Conservation (phyloP, 2,329 filamentous ascomycete species). For the Colletotrichum navitas region DNA sequence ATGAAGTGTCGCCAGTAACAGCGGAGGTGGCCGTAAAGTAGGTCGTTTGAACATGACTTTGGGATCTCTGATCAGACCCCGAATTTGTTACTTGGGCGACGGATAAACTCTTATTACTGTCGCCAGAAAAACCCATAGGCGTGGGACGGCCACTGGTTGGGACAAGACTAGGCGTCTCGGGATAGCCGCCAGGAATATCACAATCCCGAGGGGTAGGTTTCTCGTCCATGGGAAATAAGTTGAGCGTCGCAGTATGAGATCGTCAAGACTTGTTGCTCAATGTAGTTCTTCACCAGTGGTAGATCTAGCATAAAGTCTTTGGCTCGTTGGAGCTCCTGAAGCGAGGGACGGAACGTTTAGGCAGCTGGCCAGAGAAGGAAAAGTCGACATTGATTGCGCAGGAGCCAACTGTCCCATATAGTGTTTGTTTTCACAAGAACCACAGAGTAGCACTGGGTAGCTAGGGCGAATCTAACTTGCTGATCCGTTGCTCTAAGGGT, state of each 20-base stretch:
- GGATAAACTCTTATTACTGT: neutral
- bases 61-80: neutral
- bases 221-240: slow-evolving; percentile 45
- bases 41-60: neutral
- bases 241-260: neutral
- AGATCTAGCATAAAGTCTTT: neutral
- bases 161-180: slow-evolving; percentile 47
- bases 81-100: neutral
- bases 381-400: neutral
- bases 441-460: neutral
- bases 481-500: neutral
- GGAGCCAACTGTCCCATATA: neutral
- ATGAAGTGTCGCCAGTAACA: slow-evolving; percentile 8
- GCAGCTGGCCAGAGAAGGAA: neutral
- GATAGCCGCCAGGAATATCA: slow-evolving; percentile 51
- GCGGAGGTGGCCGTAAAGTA: slow-evolving; percentile 4
- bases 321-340: neutral
- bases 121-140: slow-evolving; percentile 15
- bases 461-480: neutral
- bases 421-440: neutral
- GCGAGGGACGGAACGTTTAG: too few species aligned
- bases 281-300: neutral
- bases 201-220: slow-evolving; percentile 48
- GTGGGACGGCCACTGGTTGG: slow-evolving; percentile 39
- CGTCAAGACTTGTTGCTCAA: neutral